These are phyloP conservation scores for Ophiostoma pallidulum DNA, from an alignment of 2,329 filamentous ascomycete species.

Conservation along the genomic window DNA sequence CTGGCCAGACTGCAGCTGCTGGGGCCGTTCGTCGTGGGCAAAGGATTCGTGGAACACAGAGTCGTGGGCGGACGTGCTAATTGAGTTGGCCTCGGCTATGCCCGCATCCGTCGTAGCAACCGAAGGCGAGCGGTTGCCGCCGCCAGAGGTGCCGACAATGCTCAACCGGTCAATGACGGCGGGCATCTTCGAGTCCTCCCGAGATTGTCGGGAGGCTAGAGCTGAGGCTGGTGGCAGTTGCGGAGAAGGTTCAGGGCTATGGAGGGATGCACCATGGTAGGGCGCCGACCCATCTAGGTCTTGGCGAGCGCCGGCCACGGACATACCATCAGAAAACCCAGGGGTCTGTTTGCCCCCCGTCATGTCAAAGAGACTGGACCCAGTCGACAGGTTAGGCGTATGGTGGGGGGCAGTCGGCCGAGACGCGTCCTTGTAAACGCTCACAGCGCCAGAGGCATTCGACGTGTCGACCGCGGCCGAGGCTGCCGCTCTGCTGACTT, in stretches of 20 bases:
- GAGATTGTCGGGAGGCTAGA: slow-evolving; percentile 1
- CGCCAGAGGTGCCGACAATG: slow-evolving; percentile 33
- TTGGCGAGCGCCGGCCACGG: slow-evolving; percentile 34
- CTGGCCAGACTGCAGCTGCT: slow-evolving; percentile 36
- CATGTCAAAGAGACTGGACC: slow-evolving; percentile 31
- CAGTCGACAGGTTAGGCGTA: slow-evolving; percentile 25
- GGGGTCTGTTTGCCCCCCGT: slow-evolving; percentile 20
- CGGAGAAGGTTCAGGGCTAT: not conserved
- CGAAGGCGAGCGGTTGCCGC: slow-evolving; percentile 40
- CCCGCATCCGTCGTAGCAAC: slow-evolving; percentile 51
- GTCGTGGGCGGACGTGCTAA: slow-evolving; percentile 50
- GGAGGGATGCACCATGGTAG: slow-evolving; percentile 17
- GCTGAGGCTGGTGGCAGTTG: too few relatives aligned
- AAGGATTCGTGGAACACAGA: slow-evolving; percentile 50
- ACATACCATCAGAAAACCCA: slow-evolving; percentile 19
- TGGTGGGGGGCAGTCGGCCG: slow-evolving; percentile 28
- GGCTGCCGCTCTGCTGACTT: slow-evolving; percentile 33
- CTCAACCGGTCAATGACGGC: slow-evolving; percentile 48
- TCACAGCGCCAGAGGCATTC: slow-evolving; percentile 40
- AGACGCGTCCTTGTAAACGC: slow-evolving; percentile 35
- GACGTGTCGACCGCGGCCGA: slow-evolving; percentile 35
- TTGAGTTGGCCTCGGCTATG: slow-evolving; percentile 45
- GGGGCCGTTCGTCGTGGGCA: slow-evolving; percentile 34
- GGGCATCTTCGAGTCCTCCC: slow-evolving; percentile 34
- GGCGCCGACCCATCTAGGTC: slow-evolving; percentile 32